Base-by-base conservation (phyloP, 2,329 filamentous ascomycete genomes). In the Fusarium ambrosium region DNA sequence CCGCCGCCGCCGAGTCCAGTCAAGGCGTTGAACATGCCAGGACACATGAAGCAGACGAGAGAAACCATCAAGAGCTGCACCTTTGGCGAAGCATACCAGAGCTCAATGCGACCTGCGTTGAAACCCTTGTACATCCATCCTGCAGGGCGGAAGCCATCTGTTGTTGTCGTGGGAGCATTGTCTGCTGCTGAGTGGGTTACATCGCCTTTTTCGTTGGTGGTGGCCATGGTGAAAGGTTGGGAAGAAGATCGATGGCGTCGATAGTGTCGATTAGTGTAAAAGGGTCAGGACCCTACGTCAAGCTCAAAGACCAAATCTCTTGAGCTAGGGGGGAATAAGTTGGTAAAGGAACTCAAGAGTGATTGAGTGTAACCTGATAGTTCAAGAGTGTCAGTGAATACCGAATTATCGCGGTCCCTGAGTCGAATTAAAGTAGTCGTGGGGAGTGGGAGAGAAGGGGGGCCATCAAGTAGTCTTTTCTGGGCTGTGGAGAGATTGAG, bases 31-130 rank as follows among this genome's bases (percentile, higher is more conserved):
- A 90, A 93, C 91, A 93, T 93, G 77, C 92, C 92, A 6, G 92
- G 92, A 80, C 92, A 94, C 71, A 93, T 81, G 86, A 94, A 86
- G 78, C 84, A 86, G 68, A 86, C 83, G 66, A 86, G 75, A 20
- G 84, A 84, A 65, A 95, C 92, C 86, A 95, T 89, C 71, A 93
- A 78, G 39, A 95, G 87, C 84, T 95, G 93, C 58, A 91, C 83
- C 79, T 91, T 89, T 14, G 93, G 93, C 67, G 93, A 94, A 24
- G 93, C 93, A 81, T 93, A 95, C 88, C 91, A 94, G 9, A 92
- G 70, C 74, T 88, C 87, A 68, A 84, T 83, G 60, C 85, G 84
- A 20, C 88, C 87, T 66, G 94, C 69, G 66, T 85, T 88, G 78
- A 90, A 79, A 59, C 87, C 85, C 79, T 89, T 91, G 87, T 95